Base-by-base conservation (phyloP, 2,329 filamentous ascomycete species). In the Colletotrichum musicola region DNA sequence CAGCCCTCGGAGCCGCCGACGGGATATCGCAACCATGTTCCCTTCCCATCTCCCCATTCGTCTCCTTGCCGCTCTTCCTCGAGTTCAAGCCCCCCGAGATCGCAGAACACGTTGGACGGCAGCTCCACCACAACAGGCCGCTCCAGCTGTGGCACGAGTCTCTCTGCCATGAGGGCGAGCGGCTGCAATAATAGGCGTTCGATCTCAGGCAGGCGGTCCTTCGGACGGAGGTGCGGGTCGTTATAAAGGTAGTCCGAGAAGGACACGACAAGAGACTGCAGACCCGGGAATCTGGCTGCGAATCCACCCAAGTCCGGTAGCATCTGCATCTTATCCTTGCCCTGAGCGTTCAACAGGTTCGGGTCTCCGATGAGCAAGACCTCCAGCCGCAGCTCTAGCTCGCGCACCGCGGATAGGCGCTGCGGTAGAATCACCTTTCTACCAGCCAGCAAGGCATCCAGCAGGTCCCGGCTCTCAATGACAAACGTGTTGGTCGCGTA, bases 401-500 rank as follows among this genome's bases (percentile, higher is more conserved):
- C 75, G 0, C 40, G 63, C 16, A 77, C 74, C 35, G 55, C 60
- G 7, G 70, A 58, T 1, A 75, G 50, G 35, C 74, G 70, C 16
- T 75, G 72, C 3, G 72, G 72, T 2, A 72, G 71, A 4, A 77
- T 55, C 5, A 76, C 62, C 2, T 25, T 16, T 4, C 25, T 16
- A 18, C 16, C 18, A 14, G 13, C 6, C 22, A 49, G 16, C 1
- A 18, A 40, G 6, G 47, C 59, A 10, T 72, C 71, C 5, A 76
- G 20, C 67, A 76, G 44, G 5, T 56, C 59, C 22, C 71, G 70
- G 61, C 73, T 73, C 25, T 73, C 57, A 1, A 70, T 71, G 35
- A 75, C 63, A 22, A 77, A 70, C 10, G 71, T 76, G 58, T 79
- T 80, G 5, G 73, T 74, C 2, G 70, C 49, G 62, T 77, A 80